Base-by-base conservation (phyloP, 2,329 filamentous ascomycete genomes). In the Hypocrella siamensis region DNA sequence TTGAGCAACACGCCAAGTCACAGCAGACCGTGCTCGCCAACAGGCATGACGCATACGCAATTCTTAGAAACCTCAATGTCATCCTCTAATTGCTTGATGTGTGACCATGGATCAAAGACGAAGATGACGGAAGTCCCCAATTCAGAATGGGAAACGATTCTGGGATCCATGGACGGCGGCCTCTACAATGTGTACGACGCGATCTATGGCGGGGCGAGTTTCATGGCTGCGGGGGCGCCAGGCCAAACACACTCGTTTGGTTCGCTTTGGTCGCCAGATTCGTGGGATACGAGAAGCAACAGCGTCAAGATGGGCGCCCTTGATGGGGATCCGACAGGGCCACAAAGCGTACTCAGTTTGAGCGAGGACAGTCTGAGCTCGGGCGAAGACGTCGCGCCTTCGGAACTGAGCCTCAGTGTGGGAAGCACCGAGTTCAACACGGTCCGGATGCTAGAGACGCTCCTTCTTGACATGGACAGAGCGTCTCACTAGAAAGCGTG, bases 141-240 rank as follows among this genome's bases (percentile, higher is more conserved):
- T 7, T 63, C 73, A 0, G 82, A 90, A 43, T 93, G 84, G 85
- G 84, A 93, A 51, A 73, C 77, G 2, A 64, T 93, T 1, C 65
- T 93, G 2, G 76, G 79, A 4, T 78, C 77, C 16, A 74, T 93
- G 50, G 84, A 93, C 43, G 75, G 75, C 22, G 82, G 82, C 1
- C 69, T 78, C 40, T 72, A 76, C 33, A 92, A 88, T 46, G 78
- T 92, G n/a, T 90, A 83, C 52, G 78, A 84, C 46, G 77, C 76
- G 26, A 83, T 84, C 34, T 85, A 85, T 42, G 80, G 79, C 24
- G 79, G 79, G 0, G 65, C 67, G 8, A 63, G 61, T 28, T 53
- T 60, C 38, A 57, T 56, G n/a, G n/a, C n/a, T 4, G 49, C 65
- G 19, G 56, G 63, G 21, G 58, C 64, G 16, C 54, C 63, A 9